phyloP scores from a whole-genome alignment of 305 asterid species.

The Fraxinus sp. region DNA sequence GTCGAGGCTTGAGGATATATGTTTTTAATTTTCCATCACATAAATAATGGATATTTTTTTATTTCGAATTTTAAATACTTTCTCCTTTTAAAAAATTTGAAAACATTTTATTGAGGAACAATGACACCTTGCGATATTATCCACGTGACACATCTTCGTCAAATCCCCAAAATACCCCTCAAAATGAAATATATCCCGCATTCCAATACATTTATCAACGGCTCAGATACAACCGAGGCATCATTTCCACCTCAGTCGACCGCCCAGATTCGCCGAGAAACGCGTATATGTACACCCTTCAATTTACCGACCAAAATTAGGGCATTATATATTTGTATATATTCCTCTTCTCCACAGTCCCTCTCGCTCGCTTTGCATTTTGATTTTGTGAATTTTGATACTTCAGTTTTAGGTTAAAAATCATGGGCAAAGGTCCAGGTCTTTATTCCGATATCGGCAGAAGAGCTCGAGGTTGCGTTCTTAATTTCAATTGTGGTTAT shows the following conservation, averaged over 20 bases:
- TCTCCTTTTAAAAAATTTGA: neutral
- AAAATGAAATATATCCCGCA: conserved; percentile 14
- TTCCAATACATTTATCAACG: conserved; percentile 32
- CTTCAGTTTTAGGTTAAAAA: conserved; percentile 27
- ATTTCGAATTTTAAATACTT: neutral
- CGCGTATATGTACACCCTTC: neutral
- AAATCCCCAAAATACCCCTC: conserved; percentile 22
- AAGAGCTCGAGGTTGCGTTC: conserved; percentile 56
- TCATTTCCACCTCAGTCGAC: conserved; percentile 16
- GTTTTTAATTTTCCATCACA: too few species aligned
- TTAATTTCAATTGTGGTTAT: neutral
- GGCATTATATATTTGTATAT: conserved; percentile 29
- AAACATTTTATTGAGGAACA: conserved; percentile 29
- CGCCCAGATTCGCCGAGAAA: conserved; percentile 19
- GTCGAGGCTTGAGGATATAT: too few species aligned
- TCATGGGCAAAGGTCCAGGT: conserved; percentile 84
- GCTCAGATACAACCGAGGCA: conserved; percentile 15
- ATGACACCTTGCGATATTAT: conserved; percentile 8
- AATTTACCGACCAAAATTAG: conserved; percentile 21
- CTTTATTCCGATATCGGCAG: conserved; percentile 79
- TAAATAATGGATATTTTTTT: too few species aligned
- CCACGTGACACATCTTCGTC: conserved; percentile 3
- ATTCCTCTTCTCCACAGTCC: neutral
- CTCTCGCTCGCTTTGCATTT: conserved; percentile 22
- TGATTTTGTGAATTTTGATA: conserved; percentile 12